These are phyloP conservation scores for Teunomyces stri DNA, from an alignment of 805 yeast genomes.

Conservation along the genomic window DNA sequence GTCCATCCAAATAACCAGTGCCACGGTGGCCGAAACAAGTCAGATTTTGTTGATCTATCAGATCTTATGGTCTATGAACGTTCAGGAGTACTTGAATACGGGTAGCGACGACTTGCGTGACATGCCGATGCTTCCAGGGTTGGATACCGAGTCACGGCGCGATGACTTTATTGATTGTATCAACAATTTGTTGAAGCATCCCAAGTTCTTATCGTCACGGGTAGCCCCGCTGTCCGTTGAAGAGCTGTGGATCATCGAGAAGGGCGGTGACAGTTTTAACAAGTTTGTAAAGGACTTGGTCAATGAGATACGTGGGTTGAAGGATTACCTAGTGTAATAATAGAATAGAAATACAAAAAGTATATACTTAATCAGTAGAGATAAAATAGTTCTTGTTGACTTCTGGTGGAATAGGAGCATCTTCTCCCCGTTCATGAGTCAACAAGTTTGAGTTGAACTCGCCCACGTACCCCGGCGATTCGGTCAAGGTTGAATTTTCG, in stretches of 20 bases:
- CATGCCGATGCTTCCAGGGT: conserved; percentile 50
- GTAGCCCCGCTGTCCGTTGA: conserved; percentile 61
- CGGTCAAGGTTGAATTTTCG: conserved; percentile 36
- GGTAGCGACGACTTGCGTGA: conserved; percentile 19
- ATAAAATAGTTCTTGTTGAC: conserved; percentile 16
- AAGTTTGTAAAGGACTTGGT: conserved; percentile 46
- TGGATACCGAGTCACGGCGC: conserved; percentile 58
- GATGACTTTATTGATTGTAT: conserved; percentile 59
- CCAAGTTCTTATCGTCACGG: conserved; percentile 74
- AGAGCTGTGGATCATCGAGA: conserved; percentile 57
- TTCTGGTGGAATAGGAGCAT: conserved; percentile 38
- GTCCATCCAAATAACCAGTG: conserved; percentile 34
- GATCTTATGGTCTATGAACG: conserved; percentile 52
- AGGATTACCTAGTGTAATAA: conserved; percentile 32
- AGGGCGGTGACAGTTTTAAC: conserved; percentile 32
- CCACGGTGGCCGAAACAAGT: conserved; percentile 38
- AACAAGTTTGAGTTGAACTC: conserved; percentile 16
- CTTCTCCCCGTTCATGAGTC: conserved; percentile 19
- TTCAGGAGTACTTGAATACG: conserved; percentile 42
- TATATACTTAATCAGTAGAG: conserved; percentile 6
- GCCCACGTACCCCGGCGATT: conserved; percentile 25
- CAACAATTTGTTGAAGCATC: conserved; percentile 78
- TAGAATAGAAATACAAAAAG: background rate
- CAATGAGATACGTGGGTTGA: conserved; percentile 52
- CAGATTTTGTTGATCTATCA: conserved; percentile 67